A percentile compares a stretch with the other conserved stretches of the same genome.
These are phyloP conservation scores for Darksidea phi DNA, from an alignment of 495 filamentous ascomycete genomes.

Conservation along the genomic window DNA sequence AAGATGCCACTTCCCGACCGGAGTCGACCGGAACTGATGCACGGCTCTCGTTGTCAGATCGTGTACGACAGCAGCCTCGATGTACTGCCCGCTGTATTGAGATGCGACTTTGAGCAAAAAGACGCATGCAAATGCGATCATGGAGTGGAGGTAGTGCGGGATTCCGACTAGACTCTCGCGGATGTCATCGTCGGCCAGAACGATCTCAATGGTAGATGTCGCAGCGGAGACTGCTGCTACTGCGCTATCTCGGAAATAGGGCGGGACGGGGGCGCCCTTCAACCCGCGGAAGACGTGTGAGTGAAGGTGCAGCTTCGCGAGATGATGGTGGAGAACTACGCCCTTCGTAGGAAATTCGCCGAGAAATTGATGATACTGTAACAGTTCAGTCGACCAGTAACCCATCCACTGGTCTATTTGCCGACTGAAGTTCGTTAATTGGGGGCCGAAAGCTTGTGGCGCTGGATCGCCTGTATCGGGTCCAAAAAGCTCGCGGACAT, in stretches of 20 bases:
- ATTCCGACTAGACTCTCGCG: conserved; percentile 53
- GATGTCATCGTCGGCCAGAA: conserved; percentile 54
- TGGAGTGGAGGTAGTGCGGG: conserved; percentile 54
- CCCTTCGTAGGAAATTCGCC: conserved; percentile 56
- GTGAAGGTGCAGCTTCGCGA: conserved; percentile 50
- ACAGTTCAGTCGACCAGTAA: conserved; percentile 37
- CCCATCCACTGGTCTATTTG: conserved; percentile 50
- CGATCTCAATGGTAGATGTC: conserved; percentile 50
- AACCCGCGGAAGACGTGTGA: conserved; percentile 50
- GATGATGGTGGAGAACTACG: conserved; percentile 54
- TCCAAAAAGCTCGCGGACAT: conserved; percentile 46
- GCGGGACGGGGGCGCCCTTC: conserved; percentile 39
- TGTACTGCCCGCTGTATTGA: conserved; percentile 36
- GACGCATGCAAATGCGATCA: conserved; percentile 58
- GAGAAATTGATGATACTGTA: conserved; percentile 38
- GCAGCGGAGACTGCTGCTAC: conserved; percentile 46
- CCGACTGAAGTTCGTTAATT: conserved; percentile 41
- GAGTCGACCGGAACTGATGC: conserved; percentile 29
- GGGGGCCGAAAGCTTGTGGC: conserved; percentile 47
- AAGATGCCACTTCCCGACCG: conserved; percentile 36
- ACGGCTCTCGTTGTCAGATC: conserved; percentile 30
- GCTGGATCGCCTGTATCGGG: conserved; percentile 42
- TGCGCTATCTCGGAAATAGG: conserved; percentile 44
- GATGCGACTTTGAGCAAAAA: conserved; percentile 55
- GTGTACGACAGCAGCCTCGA: conserved; percentile 25